A percentile compares a stretch with the other conserved stretches of the same genome.
phyloP scores from a whole-genome alignment of 306 rosid genomes.

The Alnus rubra region DNA sequence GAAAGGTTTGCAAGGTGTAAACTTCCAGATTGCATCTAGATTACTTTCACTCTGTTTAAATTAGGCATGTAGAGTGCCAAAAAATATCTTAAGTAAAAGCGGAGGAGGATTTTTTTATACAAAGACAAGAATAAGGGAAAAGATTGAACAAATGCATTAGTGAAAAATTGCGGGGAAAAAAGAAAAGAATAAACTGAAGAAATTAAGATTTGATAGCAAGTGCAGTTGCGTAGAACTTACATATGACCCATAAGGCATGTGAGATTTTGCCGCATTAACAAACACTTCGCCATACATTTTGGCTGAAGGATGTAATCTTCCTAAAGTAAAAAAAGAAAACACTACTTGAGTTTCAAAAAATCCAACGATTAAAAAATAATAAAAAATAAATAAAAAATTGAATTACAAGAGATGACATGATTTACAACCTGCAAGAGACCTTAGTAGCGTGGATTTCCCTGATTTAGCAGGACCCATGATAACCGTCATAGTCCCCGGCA shows the following conservation, averaged over 20 bases:
- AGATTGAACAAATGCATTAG: background rate
- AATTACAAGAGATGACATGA: conserved; percentile 24
- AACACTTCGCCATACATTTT: conserved; percentile 90
- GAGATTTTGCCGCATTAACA: conserved; percentile 70
- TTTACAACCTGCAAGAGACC: conserved; percentile 83
- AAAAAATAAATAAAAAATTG: background rate
- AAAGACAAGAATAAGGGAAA: background rate
- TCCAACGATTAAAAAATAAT: conserved; percentile 26
- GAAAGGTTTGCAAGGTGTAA: background rate
- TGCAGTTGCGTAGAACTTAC: conserved; percentile 51
- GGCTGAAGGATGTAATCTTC: conserved; percentile 81
- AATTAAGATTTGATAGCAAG: conserved; percentile 16
- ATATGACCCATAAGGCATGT: conserved; percentile 85
- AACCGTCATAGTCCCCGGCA: conserved; percentile 95
- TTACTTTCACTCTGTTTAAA: background rate
- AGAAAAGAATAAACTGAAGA: conserved; percentile 12
- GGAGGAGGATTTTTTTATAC: background rate
- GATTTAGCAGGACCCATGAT: conserved; percentile 98
- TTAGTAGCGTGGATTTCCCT: conserved; percentile 85
- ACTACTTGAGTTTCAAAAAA: conserved; percentile 29
- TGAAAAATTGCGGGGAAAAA: background rate
- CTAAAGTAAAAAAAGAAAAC: conserved; percentile 43
- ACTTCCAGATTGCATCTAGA: background rate
- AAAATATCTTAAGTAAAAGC: background rate
- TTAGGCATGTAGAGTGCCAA: background rate